Conservation (phyloP, 2,329 filamentous ascomycete species). For the Mariannaea sp. region DNA sequence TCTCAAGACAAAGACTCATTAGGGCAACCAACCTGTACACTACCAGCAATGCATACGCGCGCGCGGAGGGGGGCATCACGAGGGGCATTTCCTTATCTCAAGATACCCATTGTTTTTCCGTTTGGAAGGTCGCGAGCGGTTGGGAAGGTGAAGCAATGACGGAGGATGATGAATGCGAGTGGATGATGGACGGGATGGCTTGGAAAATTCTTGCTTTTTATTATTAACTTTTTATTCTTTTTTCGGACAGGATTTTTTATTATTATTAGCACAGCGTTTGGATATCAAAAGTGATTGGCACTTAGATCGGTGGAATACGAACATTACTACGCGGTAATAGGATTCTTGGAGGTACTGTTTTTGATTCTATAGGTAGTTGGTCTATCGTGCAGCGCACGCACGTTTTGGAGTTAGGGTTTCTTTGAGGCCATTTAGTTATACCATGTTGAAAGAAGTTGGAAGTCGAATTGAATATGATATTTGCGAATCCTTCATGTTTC, state of each 20-base stretch:
- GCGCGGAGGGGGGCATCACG: slow-evolving; percentile 35
- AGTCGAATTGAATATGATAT: slow-evolving; percentile 14
- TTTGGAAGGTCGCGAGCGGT: slow-evolving; percentile 38
- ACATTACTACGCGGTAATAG: slow-evolving; percentile 39
- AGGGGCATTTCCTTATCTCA: slow-evolving; percentile 43
- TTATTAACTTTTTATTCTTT: slow-evolving; percentile 21
- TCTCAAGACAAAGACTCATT: slow-evolving; percentile 35
- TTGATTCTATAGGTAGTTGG: slow-evolving; percentile 21
- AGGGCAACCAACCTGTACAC: slow-evolving; percentile 43
- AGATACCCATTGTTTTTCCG: slow-evolving; percentile 45
- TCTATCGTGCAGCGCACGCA: slow-evolving; percentile 29
- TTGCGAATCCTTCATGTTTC: neutral
- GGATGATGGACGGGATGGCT: slow-evolving; percentile 22
- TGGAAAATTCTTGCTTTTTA: slow-evolving; percentile 18
- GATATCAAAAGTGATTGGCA: slow-evolving; percentile 39
- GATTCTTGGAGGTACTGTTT: slow-evolving; percentile 28
- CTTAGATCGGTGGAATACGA: slow-evolving; percentile 35
- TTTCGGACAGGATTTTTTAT: slow-evolving; percentile 26
- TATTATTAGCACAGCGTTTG: slow-evolving; percentile 29
- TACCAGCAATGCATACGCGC: slow-evolving; percentile 40
- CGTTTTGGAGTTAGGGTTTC: slow-evolving; percentile 15
- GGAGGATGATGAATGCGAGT: slow-evolving; percentile 19
- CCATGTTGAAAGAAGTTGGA: slow-evolving; percentile 12
- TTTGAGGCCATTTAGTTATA: slow-evolving; percentile 15
- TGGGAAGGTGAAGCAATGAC: slow-evolving; percentile 31